phyloP scores from a whole-genome alignment of 371 early-diverging fungal species.

The Rhizopus delemar region DNA sequence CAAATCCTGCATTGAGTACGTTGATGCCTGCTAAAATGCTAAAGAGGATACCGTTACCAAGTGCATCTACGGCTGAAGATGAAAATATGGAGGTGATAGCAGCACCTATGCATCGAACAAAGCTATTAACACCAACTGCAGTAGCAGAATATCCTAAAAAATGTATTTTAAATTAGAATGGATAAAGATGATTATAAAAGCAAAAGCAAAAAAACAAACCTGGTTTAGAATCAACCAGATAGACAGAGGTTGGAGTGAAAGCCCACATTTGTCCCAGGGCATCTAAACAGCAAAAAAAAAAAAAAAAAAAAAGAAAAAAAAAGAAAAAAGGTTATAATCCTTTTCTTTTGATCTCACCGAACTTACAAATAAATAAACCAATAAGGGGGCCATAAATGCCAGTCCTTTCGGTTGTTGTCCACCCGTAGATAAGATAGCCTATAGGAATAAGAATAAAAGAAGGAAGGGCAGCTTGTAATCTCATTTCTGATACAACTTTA shows the following conservation, averaged over 20 bases:
- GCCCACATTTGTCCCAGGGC: conserved; percentile 41
- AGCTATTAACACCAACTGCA: conserved; percentile 55
- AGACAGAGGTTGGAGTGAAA: conserved; percentile 49
- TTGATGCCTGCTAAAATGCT: conserved; percentile 30
- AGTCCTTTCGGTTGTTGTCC: conserved; percentile 41
- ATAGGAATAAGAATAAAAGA: conserved; percentile 53
- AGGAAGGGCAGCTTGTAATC: conserved; percentile 44
- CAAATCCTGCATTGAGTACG: conserved; percentile 20
- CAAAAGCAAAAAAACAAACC: conserved; percentile 21
- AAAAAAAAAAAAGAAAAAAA: background rate
- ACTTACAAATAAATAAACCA: conserved; percentile 57
- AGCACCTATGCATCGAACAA: conserved; percentile 44
- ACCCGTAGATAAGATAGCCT: conserved; percentile 57
- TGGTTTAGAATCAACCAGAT: conserved; percentile 55
- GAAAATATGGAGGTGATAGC: conserved; percentile 41
- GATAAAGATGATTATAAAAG: background rate
- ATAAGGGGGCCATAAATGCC: conserved; percentile 49
- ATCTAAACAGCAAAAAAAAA: conserved; percentile 14
- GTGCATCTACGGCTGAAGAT: conserved; percentile 18
- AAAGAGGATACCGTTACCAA: conserved; percentile 32
- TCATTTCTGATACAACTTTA: conserved; percentile 39
- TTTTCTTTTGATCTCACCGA: conserved; percentile 43
- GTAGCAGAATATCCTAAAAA: conserved; percentile 44
- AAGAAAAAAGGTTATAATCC: background rate
- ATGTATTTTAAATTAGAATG: background rate